Percentiles rank a stretch among this genome's conserved stretches.
Conservation (phyloP, 2,329 filamentous ascomycete species). For the Teratosphaeriaceae sp. region DNA sequence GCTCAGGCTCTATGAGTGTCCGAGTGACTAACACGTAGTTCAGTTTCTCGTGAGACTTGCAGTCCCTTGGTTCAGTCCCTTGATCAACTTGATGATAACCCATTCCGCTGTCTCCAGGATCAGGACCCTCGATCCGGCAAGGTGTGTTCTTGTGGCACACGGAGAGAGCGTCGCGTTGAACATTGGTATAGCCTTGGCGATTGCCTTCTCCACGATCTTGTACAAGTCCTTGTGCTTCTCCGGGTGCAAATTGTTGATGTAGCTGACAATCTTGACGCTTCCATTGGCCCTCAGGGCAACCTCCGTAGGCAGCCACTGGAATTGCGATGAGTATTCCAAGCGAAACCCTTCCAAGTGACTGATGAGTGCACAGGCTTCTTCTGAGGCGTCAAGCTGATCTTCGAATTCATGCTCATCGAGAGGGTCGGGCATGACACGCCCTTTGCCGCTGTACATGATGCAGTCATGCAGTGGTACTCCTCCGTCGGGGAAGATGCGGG, state of each 20-base stretch:
- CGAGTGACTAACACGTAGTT: too few species aligned
- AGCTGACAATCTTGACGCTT: conserved; percentile 19
- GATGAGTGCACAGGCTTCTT: too few species aligned
- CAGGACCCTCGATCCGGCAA: not conserved
- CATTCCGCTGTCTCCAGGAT: not conserved
- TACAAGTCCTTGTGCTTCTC: conserved; percentile 17
- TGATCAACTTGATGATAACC: not conserved
- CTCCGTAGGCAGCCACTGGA: conserved; percentile 24
- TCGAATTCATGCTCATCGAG: too few species aligned
- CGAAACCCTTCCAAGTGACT: too few species aligned
- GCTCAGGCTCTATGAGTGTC: too few species aligned
- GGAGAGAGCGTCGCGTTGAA: conserved; percentile 16
- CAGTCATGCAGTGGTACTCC: conserved; percentile 26
- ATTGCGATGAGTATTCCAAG: not conserved
- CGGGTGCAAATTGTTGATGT: conserved; percentile 28
- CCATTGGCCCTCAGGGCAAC: conserved; percentile 12
- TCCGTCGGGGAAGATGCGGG: conserved; percentile 33
- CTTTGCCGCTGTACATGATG: conserved; percentile 25
- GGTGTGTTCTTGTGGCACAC: not conserved
- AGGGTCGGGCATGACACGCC: conserved; percentile 13
- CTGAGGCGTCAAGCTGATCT: too few species aligned
- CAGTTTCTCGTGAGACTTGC: too few species aligned
- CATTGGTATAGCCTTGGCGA: conserved; percentile 20
- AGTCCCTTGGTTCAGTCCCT: not conserved
- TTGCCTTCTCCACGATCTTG: conserved; percentile 17